phyloP scores from a whole-genome alignment of 2,329 filamentous ascomycete species.

The Venturia oleaginea region DNA sequence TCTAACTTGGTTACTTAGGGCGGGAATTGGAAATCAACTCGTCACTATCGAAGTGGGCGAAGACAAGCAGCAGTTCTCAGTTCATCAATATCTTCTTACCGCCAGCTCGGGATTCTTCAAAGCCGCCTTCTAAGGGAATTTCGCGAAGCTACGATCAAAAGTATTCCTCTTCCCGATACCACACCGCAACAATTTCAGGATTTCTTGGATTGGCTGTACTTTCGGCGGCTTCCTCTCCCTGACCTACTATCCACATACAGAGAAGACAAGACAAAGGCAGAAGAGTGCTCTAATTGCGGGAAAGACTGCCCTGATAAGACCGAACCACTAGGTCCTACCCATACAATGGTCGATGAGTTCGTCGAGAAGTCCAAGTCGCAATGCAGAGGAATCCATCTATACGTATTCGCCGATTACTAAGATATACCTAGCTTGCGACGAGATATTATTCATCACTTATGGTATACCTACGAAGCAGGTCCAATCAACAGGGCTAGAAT shows the following conservation, averaged over 20 bases:
- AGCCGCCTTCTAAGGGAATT: background rate
- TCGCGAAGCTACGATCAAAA: background rate
- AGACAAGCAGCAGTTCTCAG: background rate
- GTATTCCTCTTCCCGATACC: background rate
- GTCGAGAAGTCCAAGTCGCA: no score
- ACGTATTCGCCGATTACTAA: no score
- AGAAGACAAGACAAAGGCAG: background rate
- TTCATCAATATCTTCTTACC: constrained; percentile 3
- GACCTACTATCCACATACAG: no score
- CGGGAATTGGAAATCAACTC: background rate
- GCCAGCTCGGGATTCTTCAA: background rate
- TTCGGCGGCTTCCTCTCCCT: background rate
- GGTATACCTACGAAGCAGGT: no score
- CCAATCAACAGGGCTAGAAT: no score
- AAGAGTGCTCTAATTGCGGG: background rate
- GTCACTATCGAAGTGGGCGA: constrained; percentile 2
- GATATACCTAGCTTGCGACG: no score
- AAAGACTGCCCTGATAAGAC: no score
- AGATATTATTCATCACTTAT: no score
- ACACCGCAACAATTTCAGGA: background rate
- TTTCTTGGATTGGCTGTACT: constrained; percentile 6
- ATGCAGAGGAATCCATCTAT: no score
- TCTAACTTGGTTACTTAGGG: background rate
- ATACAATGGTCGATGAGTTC: no score
- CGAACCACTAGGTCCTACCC: no score